Percentiles rank a stretch among this genome's conserved stretches.
phyloP scores from a whole-genome alignment of 495 filamentous ascomycete species.

The Tuber microsphaerosporum region DNA sequence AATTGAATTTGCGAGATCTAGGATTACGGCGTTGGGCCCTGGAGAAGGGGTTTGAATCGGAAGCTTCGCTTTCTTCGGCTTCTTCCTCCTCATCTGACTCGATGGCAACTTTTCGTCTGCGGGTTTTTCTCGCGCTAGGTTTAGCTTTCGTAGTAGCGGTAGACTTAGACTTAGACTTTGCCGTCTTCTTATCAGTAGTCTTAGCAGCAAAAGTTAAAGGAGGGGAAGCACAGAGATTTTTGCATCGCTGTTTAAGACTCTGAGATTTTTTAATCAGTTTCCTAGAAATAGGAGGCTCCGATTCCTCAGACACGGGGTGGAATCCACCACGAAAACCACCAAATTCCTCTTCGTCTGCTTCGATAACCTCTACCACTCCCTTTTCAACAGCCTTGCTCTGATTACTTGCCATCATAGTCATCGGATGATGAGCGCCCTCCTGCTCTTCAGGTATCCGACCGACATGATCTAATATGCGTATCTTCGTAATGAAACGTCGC shows the following conservation, averaged over 20 bases:
- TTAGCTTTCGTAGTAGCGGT: conserved; percentile 2
- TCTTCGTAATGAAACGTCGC: conserved; percentile 64
- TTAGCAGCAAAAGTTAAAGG: not conserved
- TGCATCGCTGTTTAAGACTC: not conserved
- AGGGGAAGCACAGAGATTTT: not conserved
- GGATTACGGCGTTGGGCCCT: not conserved
- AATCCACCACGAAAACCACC: not conserved
- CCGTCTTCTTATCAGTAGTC: not conserved
- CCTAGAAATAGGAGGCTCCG: no score
- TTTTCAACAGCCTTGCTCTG: not conserved
- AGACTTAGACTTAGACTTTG: not conserved
- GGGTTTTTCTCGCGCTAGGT: not conserved
- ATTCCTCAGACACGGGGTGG: not conserved
- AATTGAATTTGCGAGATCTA: not conserved
- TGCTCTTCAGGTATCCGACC: not conserved
- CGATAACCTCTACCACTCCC: not conserved
- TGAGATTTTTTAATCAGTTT: not conserved
- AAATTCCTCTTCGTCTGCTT: not conserved
- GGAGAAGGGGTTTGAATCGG: not conserved
- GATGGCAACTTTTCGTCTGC: not conserved
- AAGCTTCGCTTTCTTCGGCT: not conserved
- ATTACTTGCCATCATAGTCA: not conserved
- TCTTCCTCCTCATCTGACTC: not conserved
- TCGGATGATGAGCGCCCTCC: not conserved
- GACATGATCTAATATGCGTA: conserved; percentile 60